Evolutionary conservation across 2,329 filamentous ascomycete genomes (phyloP).

Genomic region (Trichoderma hamatum): DNA sequence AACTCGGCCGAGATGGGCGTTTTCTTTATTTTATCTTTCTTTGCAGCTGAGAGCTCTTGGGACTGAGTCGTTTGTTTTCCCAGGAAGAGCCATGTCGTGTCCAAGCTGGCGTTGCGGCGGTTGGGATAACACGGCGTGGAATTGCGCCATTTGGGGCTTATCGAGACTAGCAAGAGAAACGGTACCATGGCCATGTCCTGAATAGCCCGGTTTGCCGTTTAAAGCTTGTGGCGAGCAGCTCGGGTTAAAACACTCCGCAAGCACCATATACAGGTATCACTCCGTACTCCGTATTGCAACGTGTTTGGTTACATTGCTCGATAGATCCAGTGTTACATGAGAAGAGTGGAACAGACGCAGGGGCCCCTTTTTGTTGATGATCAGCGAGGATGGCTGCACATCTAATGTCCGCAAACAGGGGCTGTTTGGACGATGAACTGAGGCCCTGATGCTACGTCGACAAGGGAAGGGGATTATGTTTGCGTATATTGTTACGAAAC

Average conservation of each 20-base stretch:
- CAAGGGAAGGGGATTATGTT: neutral
- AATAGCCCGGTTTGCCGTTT: neutral
- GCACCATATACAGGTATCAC: neutral
- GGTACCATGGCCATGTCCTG: neutral
- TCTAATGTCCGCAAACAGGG: neutral
- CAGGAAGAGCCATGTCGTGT: neutral
- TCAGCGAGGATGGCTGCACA: neutral
- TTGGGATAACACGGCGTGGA: neutral
- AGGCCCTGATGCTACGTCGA: constrained; percentile 11
- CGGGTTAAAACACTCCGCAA: neutral
- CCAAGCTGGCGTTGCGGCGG: neutral
- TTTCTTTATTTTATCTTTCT: neutral
- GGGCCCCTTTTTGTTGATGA: neutral
- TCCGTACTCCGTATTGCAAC: constrained; percentile 21
- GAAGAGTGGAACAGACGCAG: constrained; percentile 3
- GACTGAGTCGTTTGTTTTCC: neutral
- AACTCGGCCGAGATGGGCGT: neutral
- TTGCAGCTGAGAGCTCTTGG: neutral
- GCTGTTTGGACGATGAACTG: neutral
- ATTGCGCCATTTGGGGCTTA: neutral
- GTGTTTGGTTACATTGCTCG: constrained; percentile 9
- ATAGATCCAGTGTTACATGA: constrained; percentile 23
- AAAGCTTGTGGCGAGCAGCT: neutral
- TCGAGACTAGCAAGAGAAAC: neutral
- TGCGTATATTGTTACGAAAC: neutral